Conservation (phyloP, 208 protist genomes). For the Acanthamoeba castellanii region DNA sequence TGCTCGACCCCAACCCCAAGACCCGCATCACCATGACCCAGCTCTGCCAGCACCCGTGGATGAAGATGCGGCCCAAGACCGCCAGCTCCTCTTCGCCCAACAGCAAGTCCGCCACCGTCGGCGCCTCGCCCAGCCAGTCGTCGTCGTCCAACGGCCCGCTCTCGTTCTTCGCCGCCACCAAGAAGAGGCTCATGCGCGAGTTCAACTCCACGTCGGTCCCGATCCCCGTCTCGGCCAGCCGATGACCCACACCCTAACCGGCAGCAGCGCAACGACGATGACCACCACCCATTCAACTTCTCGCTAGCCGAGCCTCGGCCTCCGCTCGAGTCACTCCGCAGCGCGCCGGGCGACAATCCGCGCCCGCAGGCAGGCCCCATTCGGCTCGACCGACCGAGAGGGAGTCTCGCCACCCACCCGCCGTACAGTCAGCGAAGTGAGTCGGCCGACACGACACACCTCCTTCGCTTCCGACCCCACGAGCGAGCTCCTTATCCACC, state of each 20-base stretch:
- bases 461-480: no score
- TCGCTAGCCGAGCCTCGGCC: no score
- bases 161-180: conserved; percentile 55
- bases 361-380: no score
- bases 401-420: no score
- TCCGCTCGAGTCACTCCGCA: no score
- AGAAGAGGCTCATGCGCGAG: conserved; percentile 4
- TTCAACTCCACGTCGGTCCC: conserved; percentile 6
- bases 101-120: no score
- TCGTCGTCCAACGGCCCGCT: conserved; percentile 3
- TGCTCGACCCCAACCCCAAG: conserved; percentile 67
- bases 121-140: neutral
- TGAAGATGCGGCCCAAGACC: conserved; percentile 35
- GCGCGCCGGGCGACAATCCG: no score
- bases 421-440: no score
- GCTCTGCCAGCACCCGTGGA: conserved; percentile 62
- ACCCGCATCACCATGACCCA: conserved; percentile 59
- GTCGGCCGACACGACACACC: no score
- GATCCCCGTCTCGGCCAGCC: conserved; percentile 36
- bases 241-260: neutral
- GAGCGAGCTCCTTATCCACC: neutral
- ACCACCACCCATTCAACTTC: neutral
- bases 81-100: neutral
- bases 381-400: no score
- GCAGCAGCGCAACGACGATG: neutral